Percentiles rank a stretch among this genome's conserved stretches.
Conservation (phyloP, 192 early-diverging fungal species). For the Powellomyces hirtus region DNA sequence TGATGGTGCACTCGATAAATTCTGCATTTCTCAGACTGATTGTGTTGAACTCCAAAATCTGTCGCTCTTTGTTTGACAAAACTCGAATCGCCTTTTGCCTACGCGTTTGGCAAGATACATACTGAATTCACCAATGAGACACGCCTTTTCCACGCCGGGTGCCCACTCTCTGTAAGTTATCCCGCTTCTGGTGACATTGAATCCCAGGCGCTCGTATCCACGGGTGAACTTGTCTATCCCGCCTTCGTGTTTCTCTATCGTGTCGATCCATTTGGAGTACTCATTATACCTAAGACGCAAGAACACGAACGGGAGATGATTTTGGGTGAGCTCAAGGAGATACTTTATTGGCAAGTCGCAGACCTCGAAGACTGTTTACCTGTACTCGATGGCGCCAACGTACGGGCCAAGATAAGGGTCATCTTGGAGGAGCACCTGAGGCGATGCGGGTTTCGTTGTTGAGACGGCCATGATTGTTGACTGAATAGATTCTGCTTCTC, state of each 20-base stretch:
- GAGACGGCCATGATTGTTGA: no score
- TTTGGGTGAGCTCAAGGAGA: background rate
- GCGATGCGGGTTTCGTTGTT: no score
- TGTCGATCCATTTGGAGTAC: constrained; percentile 62
- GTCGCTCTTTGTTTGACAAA: no score
- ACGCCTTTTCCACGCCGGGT: constrained; percentile 74
- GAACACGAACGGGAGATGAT: background rate
- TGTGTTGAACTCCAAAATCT: no score
- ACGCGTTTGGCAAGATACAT: no score
- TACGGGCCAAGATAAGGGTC: constrained; percentile 83
- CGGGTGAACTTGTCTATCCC: constrained; percentile 83
- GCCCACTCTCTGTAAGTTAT: constrained; percentile 96
- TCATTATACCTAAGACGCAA: constrained; percentile 3
- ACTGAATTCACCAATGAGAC: constrained; percentile 93
- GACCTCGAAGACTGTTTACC: constrained; percentile 44
- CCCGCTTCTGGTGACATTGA: constrained; percentile 52
- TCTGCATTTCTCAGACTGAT: no score
- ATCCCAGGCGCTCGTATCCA: constrained; percentile 78
- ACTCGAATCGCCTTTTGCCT: no score
- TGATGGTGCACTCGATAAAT: no score
- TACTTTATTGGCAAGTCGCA: no score
- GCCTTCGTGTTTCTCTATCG: constrained; percentile 67
- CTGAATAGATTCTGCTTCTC: no score
- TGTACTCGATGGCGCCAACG: constrained; percentile 53
- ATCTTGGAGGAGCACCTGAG: constrained; percentile 48